A percentile compares a stretch with the other conserved stretches of the same genome.
phyloP scores from a whole-genome alignment of 305 asterid genomes.

The Solanum hybrid region DNA sequence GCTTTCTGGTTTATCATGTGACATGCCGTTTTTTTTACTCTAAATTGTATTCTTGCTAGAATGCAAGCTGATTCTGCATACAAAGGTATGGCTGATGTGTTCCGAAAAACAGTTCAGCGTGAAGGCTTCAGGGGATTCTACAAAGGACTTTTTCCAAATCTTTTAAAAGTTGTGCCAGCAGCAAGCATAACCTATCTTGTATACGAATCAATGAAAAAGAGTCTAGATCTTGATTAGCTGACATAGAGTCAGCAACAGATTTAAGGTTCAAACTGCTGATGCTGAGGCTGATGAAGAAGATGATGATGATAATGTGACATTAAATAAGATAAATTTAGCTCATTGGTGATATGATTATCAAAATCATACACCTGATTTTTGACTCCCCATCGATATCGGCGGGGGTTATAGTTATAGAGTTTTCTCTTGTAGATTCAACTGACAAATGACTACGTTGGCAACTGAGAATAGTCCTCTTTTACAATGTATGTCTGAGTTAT shows the following conservation, averaged over 20 bases:
- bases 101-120: slow-evolving; percentile 46
- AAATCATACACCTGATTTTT: slow-evolving; percentile 34
- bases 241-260: slow-evolving; percentile 4
- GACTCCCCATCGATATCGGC: slow-evolving; percentile 25
- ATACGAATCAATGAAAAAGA: slow-evolving; percentile 87
- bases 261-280: neutral
- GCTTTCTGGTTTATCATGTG: neutral
- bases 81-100: slow-evolving; percentile 62
- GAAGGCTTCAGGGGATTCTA: slow-evolving; percentile 91
- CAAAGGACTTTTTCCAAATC: slow-evolving; percentile 90
- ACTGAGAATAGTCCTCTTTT: slow-evolving; percentile 6
- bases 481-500: slow-evolving; percentile 18
- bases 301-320: slow-evolving; percentile 17
- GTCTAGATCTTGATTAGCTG: slow-evolving; percentile 58
- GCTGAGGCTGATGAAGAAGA: neutral
- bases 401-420: slow-evolving; percentile 19
- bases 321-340: slow-evolving; percentile 27
- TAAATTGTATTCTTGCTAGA: neutral
- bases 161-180: slow-evolving; percentile 86
- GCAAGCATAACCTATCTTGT: slow-evolving; percentile 95
- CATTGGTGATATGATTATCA: slow-evolving; percentile 31
- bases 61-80: slow-evolving; percentile 23
- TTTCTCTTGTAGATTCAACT: slow-evolving; percentile 28
- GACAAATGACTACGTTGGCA: slow-evolving; percentile 27
- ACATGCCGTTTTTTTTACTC: neutral